Evolutionary conservation across 2,329 filamentous ascomycete species (phyloP).

Genomic region (Monosporascus sp.): DNA sequence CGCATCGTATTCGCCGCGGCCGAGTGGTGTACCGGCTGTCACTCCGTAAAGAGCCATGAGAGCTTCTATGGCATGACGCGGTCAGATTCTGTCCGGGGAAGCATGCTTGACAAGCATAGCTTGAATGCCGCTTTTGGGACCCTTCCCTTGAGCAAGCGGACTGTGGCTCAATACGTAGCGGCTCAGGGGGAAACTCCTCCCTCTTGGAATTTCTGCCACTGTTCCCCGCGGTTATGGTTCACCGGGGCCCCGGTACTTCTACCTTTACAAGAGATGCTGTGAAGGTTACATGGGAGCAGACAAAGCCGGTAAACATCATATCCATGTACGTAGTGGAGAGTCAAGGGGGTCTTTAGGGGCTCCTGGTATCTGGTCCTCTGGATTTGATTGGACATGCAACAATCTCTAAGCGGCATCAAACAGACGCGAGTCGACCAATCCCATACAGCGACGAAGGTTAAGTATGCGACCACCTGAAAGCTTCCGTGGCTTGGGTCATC

Average conservation of each 20-base stretch:
- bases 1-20: not conserved
- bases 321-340: not conserved
- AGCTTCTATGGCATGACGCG: not conserved
- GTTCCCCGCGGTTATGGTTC: not conserved
- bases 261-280: not conserved
- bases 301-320: too few relatives aligned
- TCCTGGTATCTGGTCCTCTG: too few relatives aligned
- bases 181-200: not conserved
- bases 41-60: too few relatives aligned
- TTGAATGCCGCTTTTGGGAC: not conserved
- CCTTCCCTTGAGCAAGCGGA: not conserved
- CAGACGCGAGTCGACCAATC: too few relatives aligned
- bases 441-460: too few relatives aligned
- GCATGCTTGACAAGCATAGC: not conserved
- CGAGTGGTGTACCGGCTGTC: too few relatives aligned
- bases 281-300: not conserved
- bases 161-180: not conserved
- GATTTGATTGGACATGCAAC: too few relatives aligned
- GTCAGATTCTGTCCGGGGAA: not conserved
- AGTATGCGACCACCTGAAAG: too few relatives aligned
- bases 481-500: too few relatives aligned
- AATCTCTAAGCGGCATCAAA: too few relatives aligned
- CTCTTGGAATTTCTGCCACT: not conserved
- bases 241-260: not conserved
- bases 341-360: not conserved